phyloP scores from a whole-genome alignment of 257 asterid genomes.

The Nicotiana obtusifolia region DNA sequence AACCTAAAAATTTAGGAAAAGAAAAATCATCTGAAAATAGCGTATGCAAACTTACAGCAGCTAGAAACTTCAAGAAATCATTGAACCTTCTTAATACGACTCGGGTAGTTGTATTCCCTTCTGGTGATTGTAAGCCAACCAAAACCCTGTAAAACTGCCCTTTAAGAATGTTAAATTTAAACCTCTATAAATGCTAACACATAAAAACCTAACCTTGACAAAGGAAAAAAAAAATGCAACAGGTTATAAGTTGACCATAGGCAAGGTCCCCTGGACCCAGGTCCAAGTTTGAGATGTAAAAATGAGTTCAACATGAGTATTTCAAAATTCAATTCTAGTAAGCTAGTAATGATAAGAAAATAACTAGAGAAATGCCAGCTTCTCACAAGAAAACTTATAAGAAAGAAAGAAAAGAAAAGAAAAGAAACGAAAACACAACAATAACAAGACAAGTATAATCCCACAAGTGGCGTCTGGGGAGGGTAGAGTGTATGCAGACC shows the following conservation, averaged over 20 bases:
- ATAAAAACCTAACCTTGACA: slow-evolving; percentile 14
- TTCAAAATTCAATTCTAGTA: background rate
- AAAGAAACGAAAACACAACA: too few relatives aligned
- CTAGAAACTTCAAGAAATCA: slow-evolving; percentile 81
- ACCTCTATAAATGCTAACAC: background rate
- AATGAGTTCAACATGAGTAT: background rate
- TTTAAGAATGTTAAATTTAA: slow-evolving; percentile 33
- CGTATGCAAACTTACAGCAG: slow-evolving; percentile 63
- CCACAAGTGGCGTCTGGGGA: too few relatives aligned
- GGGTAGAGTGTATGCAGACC: too few relatives aligned
- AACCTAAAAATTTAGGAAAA: background rate
- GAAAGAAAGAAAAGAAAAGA: too few relatives aligned
- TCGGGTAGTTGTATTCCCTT: slow-evolving; percentile 76
- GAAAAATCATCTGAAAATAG: background rate
- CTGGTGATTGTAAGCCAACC: slow-evolving; percentile 90
- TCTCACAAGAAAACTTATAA: background rate
- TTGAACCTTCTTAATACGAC: slow-evolving; percentile 85
- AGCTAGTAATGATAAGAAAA: background rate
- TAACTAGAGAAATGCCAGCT: background rate
- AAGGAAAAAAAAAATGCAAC: background rate
- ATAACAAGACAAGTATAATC: too few relatives aligned
- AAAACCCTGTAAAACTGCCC: slow-evolving; percentile 97
- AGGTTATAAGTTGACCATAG: background rate
- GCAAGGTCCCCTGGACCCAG: background rate
- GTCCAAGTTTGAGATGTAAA: background rate